A percentile compares a stretch with the other conserved stretches of the same genome.
phyloP scores from a whole-genome alignment of 2,329 filamentous ascomycete species.

The Clarireedia paspali region DNA sequence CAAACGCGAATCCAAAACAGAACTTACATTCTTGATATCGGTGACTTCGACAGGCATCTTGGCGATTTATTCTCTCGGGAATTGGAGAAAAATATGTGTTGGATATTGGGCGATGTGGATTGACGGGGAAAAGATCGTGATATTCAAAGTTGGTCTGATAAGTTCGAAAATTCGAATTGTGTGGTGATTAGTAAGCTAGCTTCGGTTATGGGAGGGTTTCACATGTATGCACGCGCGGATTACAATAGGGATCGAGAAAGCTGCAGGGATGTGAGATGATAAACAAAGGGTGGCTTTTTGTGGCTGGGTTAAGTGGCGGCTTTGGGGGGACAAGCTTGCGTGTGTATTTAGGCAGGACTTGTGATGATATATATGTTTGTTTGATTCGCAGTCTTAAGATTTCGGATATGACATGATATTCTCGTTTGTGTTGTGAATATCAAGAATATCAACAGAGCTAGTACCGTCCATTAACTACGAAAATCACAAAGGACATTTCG shows the following conservation, averaged over 20 bases:
- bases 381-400: no score
- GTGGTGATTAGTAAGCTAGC: constrained; percentile 13
- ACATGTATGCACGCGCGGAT: background rate
- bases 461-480: no score
- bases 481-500: no score
- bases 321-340: background rate
- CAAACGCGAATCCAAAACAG: background rate
- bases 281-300: background rate
- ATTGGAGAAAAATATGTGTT: constrained; percentile 15
- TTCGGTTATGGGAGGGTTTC: constrained; percentile 11
- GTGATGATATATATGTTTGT: background rate
- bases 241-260: background rate
- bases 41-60: constrained; percentile 97
- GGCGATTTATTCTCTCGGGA: constrained; percentile 38
- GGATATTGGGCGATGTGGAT: constrained; percentile 1
- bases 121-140: constrained; percentile 8
- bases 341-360: background rate
- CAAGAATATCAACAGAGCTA: no score
- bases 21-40: constrained; percentile 81
- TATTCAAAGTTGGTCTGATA: constrained; percentile 9
- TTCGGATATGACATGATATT: no score
- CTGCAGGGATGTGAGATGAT: background rate
- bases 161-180: constrained; percentile 8
- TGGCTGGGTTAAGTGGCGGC: background rate
- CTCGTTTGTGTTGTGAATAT: no score